phyloP scores from a whole-genome alignment of 768 basidiomycete genomes.

The Neoboletus brunneissimus region DNA sequence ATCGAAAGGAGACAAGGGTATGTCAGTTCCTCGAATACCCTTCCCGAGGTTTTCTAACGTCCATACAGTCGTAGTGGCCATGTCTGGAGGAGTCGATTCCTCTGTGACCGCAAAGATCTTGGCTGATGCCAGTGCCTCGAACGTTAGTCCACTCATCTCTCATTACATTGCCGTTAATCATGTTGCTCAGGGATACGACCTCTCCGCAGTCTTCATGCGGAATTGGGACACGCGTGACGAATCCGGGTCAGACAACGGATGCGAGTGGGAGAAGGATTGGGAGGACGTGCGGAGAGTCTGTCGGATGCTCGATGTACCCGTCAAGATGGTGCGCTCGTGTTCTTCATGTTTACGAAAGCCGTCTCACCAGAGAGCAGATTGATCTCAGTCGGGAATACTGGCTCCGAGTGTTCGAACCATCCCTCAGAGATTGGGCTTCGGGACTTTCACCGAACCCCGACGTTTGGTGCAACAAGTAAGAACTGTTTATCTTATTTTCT shows the following conservation, averaged over 20 bases:
- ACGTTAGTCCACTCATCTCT: conserved; percentile 40
- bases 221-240: conserved; percentile 94
- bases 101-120: conserved; percentile 82
- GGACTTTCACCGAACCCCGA: conserved; percentile 92
- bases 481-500: neutral
- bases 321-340: conserved; percentile 51
- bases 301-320: conserved; percentile 66
- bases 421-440: conserved; percentile 69
- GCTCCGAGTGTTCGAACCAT: conserved; percentile 87
- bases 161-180: neutral
- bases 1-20: conserved; percentile 30
- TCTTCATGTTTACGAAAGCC: neutral
- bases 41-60: neutral
- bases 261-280: conserved; percentile 97
- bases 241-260: conserved; percentile 72
- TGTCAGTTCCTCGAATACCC: neutral
- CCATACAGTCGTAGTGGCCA: conserved; percentile 74
- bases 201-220: conserved; percentile 91
- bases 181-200: conserved; percentile 61
- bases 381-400: conserved; percentile 92
- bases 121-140: conserved; percentile 37
- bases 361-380: conserved; percentile 43
- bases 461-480: conserved; percentile 83
- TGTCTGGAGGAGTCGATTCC: conserved; percentile 96
- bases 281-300: conserved; percentile 85